A percentile compares a stretch with the other conserved stretches of the same genome.
Conservation (phyloP, 2,329 filamentous ascomycete genomes). For the Drechslerella coelobrocha region DNA sequence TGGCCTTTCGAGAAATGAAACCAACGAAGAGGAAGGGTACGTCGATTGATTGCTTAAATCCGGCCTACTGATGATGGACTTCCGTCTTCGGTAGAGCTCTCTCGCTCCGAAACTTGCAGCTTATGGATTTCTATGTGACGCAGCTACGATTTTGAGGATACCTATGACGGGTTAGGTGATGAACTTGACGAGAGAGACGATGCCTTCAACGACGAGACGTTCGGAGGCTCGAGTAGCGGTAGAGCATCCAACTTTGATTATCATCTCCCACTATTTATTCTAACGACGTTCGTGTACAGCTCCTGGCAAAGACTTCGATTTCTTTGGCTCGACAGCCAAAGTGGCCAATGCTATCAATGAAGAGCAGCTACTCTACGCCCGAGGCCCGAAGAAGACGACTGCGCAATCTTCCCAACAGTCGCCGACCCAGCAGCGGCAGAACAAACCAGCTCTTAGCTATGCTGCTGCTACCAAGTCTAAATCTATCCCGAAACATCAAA, state of each 20-base stretch:
- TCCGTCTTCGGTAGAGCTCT: neutral
- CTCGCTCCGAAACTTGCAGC: constrained; percentile 11
- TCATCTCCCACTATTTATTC: neutral
- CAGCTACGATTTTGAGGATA: constrained; percentile 91
- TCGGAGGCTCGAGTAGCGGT: constrained; percentile 66
- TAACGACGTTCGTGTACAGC: constrained; percentile 21
- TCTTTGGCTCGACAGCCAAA: constrained; percentile 89
- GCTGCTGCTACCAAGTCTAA: constrained; percentile 64
- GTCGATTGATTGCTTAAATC: constrained; percentile 57
- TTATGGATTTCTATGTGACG: constrained; percentile 57
- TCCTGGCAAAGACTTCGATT: constrained; percentile 89
- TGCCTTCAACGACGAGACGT: constrained; percentile 96
- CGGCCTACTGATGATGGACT: constrained; percentile 57
- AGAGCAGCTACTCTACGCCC: constrained; percentile 83
- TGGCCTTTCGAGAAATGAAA: constrained; percentile 71
- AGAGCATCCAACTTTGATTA: constrained; percentile 53
- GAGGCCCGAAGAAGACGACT: constrained; percentile 67
- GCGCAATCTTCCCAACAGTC: constrained; percentile 57
- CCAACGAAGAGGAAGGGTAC: constrained; percentile 64
- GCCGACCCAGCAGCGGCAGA: constrained; percentile 56
- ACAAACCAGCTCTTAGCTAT: constrained; percentile 65
- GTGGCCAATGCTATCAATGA: constrained; percentile 86
- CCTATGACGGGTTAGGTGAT: constrained; percentile 92
- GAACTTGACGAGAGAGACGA: constrained; percentile 90
- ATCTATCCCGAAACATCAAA: constrained; percentile 19